These are phyloP conservation scores for Nothophaeocryptopus gaeumannii DNA, from an alignment of 2,329 filamentous ascomycete species.

Conservation along the genomic window DNA sequence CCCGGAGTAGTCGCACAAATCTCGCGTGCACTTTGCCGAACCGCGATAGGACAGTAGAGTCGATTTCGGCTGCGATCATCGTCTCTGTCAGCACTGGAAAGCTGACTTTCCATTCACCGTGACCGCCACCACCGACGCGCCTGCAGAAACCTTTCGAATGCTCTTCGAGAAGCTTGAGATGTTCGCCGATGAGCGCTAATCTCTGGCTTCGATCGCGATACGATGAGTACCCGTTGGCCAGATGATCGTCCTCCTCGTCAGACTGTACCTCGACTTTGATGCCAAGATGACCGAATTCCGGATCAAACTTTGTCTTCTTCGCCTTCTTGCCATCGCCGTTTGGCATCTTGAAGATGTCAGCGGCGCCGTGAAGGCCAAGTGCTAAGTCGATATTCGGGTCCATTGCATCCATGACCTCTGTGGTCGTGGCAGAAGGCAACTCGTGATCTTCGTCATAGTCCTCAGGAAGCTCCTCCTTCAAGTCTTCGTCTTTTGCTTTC, in stretches of 20 bases:
- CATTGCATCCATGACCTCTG: conserved; percentile 43
- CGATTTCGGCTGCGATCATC: conserved; percentile 74
- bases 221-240: conserved; percentile 24
- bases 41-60: conserved; percentile 73
- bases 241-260: conserved; percentile 29
- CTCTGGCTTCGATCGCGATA: conserved; percentile 41
- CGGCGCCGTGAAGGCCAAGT: conserved; percentile 25
- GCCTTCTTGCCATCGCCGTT: conserved; percentile 30
- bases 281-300: conserved; percentile 28
- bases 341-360: conserved; percentile 19
- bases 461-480: conserved; percentile 46
- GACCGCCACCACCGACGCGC: conserved; percentile 63
- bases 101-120: conserved; percentile 77
- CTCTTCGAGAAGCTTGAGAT: conserved; percentile 69
- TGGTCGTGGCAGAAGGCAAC: conserved; percentile 39
- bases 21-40: conserved; percentile 76
- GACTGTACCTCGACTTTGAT: conserved; percentile 29
- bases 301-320: conserved; percentile 23
- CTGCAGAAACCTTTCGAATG: conserved; percentile 67
- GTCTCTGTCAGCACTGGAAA: conserved; percentile 69
- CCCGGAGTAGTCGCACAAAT: conserved; percentile 77
- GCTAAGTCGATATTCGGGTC: conserved; percentile 41
- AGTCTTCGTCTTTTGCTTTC: conserved; percentile 63
- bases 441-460: conserved; percentile 40
- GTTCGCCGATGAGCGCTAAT: conserved; percentile 63